phyloP scores from a whole-genome alignment of 164 flowering plant genomes.

The Euptelea pleiosperma region DNA sequence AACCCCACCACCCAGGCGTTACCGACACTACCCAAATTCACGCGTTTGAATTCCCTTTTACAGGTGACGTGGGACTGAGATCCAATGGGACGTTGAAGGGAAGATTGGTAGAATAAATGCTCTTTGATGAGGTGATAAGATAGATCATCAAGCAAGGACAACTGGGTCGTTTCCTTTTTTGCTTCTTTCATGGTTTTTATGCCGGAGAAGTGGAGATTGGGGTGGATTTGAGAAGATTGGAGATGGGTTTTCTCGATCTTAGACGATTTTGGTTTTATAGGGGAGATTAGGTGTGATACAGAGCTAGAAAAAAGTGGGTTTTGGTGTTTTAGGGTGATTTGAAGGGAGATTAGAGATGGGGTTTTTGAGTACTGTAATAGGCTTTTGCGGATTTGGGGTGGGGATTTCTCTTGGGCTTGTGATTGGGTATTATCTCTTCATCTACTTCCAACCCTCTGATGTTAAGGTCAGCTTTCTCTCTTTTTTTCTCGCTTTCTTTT shows the following conservation, averaged over 20 bases:
- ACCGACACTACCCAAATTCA: slow-evolving; percentile 3
- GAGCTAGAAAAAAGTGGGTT: neutral
- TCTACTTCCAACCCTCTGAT: slow-evolving; percentile 70
- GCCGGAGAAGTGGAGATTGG: neutral
- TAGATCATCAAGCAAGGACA: no score
- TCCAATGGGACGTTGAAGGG: slow-evolving; percentile 2
- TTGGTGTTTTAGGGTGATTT: neutral
- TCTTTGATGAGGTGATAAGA: neutral
- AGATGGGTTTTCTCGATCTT: neutral
- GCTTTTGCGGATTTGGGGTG: slow-evolving; percentile 74
- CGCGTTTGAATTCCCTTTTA: neutral
- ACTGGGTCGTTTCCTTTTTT: neutral
- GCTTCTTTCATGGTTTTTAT: neutral
- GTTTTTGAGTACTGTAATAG: slow-evolving; percentile 53
- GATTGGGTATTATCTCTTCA: slow-evolving; percentile 73
- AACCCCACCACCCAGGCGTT: slow-evolving; percentile 5
- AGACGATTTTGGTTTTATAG: no score
- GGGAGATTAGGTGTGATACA: slow-evolving; percentile 1
- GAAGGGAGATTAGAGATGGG: slow-evolving; percentile 49
- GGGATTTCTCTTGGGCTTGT: slow-evolving; percentile 65
- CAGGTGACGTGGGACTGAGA: no score
- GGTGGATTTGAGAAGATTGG: neutral
- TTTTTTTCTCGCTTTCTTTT: neutral
- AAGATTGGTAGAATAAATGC: slow-evolving; percentile 7
- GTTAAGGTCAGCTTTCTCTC: slow-evolving; percentile 50